These are phyloP conservation scores for Closterium sp. DNA, from an alignment of 139 green algal genomes.

Conservation along the genomic window DNA sequence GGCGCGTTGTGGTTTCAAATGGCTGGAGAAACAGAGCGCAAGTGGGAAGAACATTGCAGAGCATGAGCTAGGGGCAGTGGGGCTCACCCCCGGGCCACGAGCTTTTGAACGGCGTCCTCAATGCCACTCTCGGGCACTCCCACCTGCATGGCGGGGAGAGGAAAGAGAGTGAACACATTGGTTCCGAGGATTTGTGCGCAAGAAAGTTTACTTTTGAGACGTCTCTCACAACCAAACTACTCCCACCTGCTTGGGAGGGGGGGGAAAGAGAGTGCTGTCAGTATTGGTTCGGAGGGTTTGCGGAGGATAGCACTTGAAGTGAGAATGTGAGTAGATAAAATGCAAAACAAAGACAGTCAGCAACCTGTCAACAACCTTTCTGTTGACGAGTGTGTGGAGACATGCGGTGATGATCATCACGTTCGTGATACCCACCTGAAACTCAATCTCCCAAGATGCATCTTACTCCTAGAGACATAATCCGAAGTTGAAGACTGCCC, in stretches of 20 bases:
- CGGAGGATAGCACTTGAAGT: background rate
- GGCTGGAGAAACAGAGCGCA: too few relatives aligned
- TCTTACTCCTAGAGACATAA: too few relatives aligned
- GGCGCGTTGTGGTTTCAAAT: too few relatives aligned
- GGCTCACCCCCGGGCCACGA: slow-evolving; percentile 48
- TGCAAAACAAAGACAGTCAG: background rate
- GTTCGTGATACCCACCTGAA: too few relatives aligned
- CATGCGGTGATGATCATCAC: too few relatives aligned
- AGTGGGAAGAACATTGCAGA: background rate
- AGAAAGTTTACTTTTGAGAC: too few relatives aligned
- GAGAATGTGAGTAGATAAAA: background rate
- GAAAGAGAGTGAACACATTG: background rate
- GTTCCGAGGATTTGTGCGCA: too few relatives aligned
- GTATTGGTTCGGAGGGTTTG: background rate
- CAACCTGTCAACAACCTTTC: too few relatives aligned
- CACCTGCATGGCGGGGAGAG: slow-evolving; percentile 45
- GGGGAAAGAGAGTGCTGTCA: background rate
- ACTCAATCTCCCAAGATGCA: too few relatives aligned
- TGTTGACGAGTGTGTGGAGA: background rate
- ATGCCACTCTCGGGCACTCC: slow-evolving; percentile 59
- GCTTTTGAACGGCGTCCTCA: slow-evolving; percentile 53
- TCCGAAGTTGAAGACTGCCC: slow-evolving; percentile 16
- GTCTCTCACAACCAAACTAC: background rate
- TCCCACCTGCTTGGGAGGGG: background rate
- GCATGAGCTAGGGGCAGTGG: background rate